Base-by-base conservation (phyloP, 331 rosid genomes). In the Cydonia oblonga region DNA sequence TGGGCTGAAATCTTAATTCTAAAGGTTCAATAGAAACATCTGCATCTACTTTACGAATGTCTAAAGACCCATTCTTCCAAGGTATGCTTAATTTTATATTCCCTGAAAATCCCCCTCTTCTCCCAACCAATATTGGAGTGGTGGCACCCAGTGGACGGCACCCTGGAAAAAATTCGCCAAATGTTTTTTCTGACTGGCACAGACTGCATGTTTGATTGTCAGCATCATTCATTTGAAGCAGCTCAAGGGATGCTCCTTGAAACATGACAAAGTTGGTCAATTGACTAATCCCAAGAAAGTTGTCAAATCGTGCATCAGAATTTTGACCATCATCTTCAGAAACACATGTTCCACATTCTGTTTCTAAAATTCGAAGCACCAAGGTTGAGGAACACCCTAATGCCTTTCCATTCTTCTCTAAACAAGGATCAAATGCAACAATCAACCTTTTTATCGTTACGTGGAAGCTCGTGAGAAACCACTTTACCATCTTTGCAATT, bases 1-100 rank as follows among this genome's bases (percentile, higher is more conserved):
- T 82, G 18, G 96, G 97, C 76, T 93, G 92, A 81, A 89, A 80
- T 84, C 78, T 87, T 71, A 93, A 76, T 71, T 85, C 86, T 72
- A 93, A 49, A 51, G 93, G 96, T 61, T 88, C 96, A 80, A 93
- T 76, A 72, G 38, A 80, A 84, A 84, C 85, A 84, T 88, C 96
- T 46, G 91, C 97, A 76, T 93, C 98, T 76, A 93, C 91, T 85
- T 78, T 87, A 59, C 86, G 71, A 69, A 85, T 82, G 84, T 93
- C 98, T 76, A 93, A 83, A 71, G 96, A 93, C 61, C 97, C 97
- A 84, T 89, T 90, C 85, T 85, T 91, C 98, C 97, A 89, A 76
- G 96, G 98, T 75, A 93, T 88, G 75, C 83, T 86, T 81, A 91
- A 80, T 81, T 87, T 89, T 75, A 93, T 65, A 85, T 79, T 88